A percentile compares a stretch with the other conserved stretches of the same genome.
phyloP scores from a whole-genome alignment of 2,329 filamentous ascomycete genomes.

The Venturia pyrina region DNA sequence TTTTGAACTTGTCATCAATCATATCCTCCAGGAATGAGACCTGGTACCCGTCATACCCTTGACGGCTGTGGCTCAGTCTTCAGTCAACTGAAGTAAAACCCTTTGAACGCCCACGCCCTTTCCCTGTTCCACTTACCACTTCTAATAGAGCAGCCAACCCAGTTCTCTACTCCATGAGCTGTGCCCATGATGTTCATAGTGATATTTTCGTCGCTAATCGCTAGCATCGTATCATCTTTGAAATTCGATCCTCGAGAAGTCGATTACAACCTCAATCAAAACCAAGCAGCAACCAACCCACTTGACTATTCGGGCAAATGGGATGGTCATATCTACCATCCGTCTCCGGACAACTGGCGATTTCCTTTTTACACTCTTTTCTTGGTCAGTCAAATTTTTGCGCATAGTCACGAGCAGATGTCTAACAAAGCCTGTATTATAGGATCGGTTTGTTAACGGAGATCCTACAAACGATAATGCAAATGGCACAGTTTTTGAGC shows the following conservation, averaged over 20 bases:
- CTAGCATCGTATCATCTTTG: not conserved
- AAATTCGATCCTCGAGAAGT: constrained; percentile 4
- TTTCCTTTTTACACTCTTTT: constrained; percentile 52
- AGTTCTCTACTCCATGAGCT: not conserved
- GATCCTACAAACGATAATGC: constrained; percentile 52
- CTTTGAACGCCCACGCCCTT: not conserved
- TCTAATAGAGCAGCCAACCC: not conserved
- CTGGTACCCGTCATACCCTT: not conserved
- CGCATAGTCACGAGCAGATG: not conserved
- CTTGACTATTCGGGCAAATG: not conserved
- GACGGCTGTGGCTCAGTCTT: not conserved
- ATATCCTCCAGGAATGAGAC: not conserved
- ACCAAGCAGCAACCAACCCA: not conserved
- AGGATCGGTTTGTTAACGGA: constrained; percentile 42
- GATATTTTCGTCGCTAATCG: not conserved
- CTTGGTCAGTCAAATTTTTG: not conserved
- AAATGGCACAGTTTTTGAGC: constrained; percentile 49
- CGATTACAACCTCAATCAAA: constrained; percentile 6
- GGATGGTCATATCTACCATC: constrained; percentile 33
- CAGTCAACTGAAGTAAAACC: not conserved
- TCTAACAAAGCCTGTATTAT: not conserved
- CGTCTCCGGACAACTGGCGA: constrained; percentile 51
- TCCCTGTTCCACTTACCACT: not conserved
- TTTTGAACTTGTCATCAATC: not conserved
- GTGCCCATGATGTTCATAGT: not conserved